phyloP scores from a whole-genome alignment of 1,139 yeast genomes.

The Zygosaccharomyces pseudobailii region DNA sequence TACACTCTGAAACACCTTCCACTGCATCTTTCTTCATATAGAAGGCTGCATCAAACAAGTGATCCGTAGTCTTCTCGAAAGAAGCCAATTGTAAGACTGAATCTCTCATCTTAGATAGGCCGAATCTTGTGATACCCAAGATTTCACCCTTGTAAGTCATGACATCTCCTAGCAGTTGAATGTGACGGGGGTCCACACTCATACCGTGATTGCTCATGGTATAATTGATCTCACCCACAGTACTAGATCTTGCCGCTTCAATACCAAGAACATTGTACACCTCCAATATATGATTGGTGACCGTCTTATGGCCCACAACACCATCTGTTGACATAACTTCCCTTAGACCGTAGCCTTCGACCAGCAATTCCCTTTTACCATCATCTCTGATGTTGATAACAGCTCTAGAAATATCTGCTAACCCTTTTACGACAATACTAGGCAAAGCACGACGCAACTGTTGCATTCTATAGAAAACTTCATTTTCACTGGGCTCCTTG shows the following conservation, averaged over 20 bases:
- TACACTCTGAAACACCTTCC: constrained; percentile 98
- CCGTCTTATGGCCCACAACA: constrained; percentile 80
- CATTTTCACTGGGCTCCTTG: constrained; percentile 48
- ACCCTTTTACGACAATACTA: constrained; percentile 84
- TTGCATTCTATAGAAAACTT: constrained; percentile 84
- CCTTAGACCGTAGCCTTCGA: constrained; percentile 95
- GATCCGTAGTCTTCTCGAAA: constrained; percentile 97
- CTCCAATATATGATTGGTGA: constrained; percentile 89
- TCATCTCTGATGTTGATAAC: constrained; percentile 86
- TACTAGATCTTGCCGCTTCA: constrained; percentile 94
- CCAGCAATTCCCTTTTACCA: constrained; percentile 83
- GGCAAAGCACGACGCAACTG: constrained; percentile 82
- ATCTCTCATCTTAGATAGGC: constrained; percentile 97
- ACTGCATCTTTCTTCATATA: constrained; percentile 93
- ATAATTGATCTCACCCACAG: constrained; percentile 90
- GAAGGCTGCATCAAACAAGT: constrained; percentile 95
- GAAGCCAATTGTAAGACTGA: constrained; percentile 95
- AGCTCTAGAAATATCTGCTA: constrained; percentile 87
- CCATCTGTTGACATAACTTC: constrained; percentile 98
- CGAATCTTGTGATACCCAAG: constrained; percentile 95
- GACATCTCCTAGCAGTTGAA: constrained; percentile 93
- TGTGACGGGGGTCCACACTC: constrained; percentile 99
- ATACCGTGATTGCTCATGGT: constrained; percentile 99
- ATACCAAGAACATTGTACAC: constrained; percentile 88
- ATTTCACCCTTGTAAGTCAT: constrained; percentile 99